phyloP scores from a whole-genome alignment of 2,329 filamentous ascomycete species.

The Ophiosphaerella herpotricha region DNA sequence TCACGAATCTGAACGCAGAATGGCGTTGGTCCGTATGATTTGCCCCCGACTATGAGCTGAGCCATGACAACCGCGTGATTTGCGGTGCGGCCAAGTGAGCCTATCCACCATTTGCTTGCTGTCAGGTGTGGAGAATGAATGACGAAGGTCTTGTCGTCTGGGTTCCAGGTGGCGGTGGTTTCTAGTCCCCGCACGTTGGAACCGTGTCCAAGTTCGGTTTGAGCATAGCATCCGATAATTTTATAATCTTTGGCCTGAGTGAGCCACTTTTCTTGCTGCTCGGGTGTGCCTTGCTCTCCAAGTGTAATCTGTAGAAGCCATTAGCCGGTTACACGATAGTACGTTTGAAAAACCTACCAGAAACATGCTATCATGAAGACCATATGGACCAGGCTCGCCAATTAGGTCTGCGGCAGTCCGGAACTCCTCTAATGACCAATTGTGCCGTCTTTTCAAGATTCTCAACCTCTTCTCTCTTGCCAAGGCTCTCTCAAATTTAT shows the following conservation, averaged over 20 bases:
- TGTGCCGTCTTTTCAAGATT: conserved; percentile 67
- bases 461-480: conserved; percentile 72
- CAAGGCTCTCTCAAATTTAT: conserved; percentile 71
- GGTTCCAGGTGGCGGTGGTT: conserved; percentile 75
- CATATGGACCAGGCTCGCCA: conserved; percentile 74
- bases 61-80: conserved; percentile 82
- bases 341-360: conserved; percentile 50
- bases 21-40: conserved; percentile 73
- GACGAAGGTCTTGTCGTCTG: conserved; percentile 73
- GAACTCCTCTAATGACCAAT: conserved; percentile 70
- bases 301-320: conserved; percentile 61
- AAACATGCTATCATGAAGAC: conserved; percentile 73
- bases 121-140: conserved; percentile 76
- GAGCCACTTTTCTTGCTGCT: conserved; percentile 75
- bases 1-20: conserved; percentile 74
- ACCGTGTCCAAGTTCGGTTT: conserved; percentile 80
- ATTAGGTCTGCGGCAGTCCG: conserved; percentile 69
- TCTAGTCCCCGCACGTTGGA: conserved; percentile 68
- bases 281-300: conserved; percentile 71
- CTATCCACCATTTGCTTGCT: conserved; percentile 85
- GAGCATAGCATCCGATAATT: conserved; percentile 78
- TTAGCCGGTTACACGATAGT: not conserved
- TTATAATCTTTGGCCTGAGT: conserved; percentile 71
- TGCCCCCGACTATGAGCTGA: conserved; percentile 71
- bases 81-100: conserved; percentile 74